Base-by-base conservation (phyloP, 2,329 filamentous ascomycete genomes). In the Alternaria consortialis region DNA sequence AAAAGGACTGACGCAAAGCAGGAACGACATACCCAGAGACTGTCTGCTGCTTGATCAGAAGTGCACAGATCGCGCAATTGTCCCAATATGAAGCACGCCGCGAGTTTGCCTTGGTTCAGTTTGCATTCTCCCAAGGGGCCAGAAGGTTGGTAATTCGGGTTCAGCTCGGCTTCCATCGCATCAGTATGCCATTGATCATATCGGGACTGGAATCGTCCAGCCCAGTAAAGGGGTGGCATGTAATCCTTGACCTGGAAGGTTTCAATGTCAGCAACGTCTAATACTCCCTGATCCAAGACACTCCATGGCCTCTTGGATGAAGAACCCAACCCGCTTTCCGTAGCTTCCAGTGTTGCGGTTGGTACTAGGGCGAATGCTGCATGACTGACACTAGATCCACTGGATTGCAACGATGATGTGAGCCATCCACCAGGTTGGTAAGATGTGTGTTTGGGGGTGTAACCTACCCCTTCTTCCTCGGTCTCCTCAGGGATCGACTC, bases 141-240 rank as follows among this genome's bases (percentile, higher is more conserved):
- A 12, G 63, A 53, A 4, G 53, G 44, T 20, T 56, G 42, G 39
- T 59, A 32, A 15, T 65, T 23, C 9, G 54, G 42, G 43, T 73
- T 53, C 0, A 75, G 56, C 13, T 70, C 58, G 8, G 55, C 64
- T 29, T 58, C 53, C 69, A 75, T 74, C 13, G 72, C 74, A 54
- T 75, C 71, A 7, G 70, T 74, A 31, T 73, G 75, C 76, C 76
- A 78, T 43, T 71, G 70, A 57, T 78, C 76, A 48, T 67, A 74
- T 57, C 72, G 64, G 5, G 74, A 65, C 53, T 75, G 73, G 47
- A 78, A 77, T 8, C 76, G 68, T 8, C 75, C 76, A 6, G 76
- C 75, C 76, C 76, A 78, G 56, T 76, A 78, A 6, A 70, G 50
- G 3, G 68, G 60, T 37, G 74, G 74, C 75, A 77, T 77, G 20